Evolutionary conservation across 495 filamentous ascomycete genomes (phyloP).

Genomic region (Aspergillus sparsus): DNA sequence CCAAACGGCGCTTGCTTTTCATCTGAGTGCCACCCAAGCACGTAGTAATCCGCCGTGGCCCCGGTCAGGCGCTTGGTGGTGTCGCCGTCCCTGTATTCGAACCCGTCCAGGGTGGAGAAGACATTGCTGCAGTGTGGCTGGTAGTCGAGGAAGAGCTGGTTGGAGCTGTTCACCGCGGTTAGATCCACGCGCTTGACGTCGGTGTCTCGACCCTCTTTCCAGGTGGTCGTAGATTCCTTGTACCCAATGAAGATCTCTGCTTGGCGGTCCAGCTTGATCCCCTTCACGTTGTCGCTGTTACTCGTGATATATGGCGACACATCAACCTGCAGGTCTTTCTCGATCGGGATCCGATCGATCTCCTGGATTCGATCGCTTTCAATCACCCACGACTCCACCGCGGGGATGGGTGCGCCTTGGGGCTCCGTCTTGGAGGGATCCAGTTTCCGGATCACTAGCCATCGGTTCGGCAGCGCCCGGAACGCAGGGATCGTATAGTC

Average conservation of each 20-base stretch:
- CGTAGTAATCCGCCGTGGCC: conserved; percentile 48
- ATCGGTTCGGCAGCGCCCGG: conserved; percentile 37
- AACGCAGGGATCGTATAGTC: conserved; percentile 30
- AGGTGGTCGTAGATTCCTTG: conserved; percentile 24
- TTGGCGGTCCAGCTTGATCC: conserved; percentile 36
- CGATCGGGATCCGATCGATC: conserved; percentile 32
- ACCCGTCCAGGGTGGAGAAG: conserved; percentile 51
- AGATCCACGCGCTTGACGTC: conserved; percentile 24
- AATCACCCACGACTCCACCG: conserved; percentile 47
- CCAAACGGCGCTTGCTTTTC: background rate
- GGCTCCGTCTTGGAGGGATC: conserved; percentile 18
- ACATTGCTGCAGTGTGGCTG: conserved; percentile 51
- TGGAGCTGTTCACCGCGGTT: conserved; percentile 38
- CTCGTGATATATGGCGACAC: conserved; percentile 46
- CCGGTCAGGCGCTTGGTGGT: conserved; percentile 20
- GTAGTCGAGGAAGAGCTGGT: conserved; percentile 56
- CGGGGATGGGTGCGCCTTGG: conserved; percentile 15
- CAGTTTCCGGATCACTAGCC: conserved; percentile 45
- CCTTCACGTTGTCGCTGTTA: background rate
- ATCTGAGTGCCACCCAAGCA: conserved; percentile 54
- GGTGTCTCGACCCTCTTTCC: conserved; percentile 14
- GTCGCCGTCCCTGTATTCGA: conserved; percentile 34
- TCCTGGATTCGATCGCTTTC: conserved; percentile 45
- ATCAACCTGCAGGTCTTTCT: conserved; percentile 50
- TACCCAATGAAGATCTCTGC: conserved; percentile 55